phyloP scores from a whole-genome alignment of 495 filamentous ascomycete species.

The Hypoxylon trugodes region DNA sequence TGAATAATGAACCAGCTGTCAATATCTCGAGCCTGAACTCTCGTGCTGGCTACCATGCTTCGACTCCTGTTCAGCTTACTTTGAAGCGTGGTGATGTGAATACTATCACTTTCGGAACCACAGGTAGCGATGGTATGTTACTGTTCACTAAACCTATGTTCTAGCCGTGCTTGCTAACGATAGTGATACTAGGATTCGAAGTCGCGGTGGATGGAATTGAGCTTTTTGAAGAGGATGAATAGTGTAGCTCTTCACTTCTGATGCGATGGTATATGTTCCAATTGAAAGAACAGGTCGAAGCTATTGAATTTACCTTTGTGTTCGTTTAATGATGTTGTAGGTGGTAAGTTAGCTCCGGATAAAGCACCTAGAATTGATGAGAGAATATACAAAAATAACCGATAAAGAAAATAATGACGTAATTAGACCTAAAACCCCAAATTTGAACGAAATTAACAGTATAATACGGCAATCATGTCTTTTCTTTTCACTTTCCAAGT shows the following conservation, averaged over 20 bases:
- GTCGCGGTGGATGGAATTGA: constrained; percentile 46
- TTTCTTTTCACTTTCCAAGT: too few relatives aligned
- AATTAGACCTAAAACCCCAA: neutral
- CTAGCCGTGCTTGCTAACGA: constrained; percentile 1
- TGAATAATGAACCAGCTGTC: constrained; percentile 48
- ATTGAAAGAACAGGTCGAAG: too few relatives aligned
- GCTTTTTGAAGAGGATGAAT: constrained; percentile 44
- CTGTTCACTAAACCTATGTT: neutral
- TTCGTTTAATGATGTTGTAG: too few relatives aligned
- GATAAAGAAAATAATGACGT: neutral
- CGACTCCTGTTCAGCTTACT: constrained; percentile 47
- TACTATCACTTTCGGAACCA: constrained; percentile 49
- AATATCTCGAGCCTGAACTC: constrained; percentile 54
- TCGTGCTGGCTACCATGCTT: constrained; percentile 51
- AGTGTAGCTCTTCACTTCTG: neutral
- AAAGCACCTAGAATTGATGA: too few relatives aligned
- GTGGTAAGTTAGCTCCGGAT: too few relatives aligned
- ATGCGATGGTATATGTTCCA: too few relatives aligned
- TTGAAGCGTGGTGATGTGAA: constrained; percentile 49
- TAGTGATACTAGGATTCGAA: constrained; percentile 37
- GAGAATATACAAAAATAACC: too few relatives aligned
- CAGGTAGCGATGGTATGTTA: constrained; percentile 42
- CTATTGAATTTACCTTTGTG: too few relatives aligned
- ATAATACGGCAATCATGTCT: too few relatives aligned
- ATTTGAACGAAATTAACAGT: too few relatives aligned